These are phyloP conservation scores for Ganoderma sp. DNA, from an alignment of 1,284 basidiomycete genomes.

Conservation along the genomic window DNA sequence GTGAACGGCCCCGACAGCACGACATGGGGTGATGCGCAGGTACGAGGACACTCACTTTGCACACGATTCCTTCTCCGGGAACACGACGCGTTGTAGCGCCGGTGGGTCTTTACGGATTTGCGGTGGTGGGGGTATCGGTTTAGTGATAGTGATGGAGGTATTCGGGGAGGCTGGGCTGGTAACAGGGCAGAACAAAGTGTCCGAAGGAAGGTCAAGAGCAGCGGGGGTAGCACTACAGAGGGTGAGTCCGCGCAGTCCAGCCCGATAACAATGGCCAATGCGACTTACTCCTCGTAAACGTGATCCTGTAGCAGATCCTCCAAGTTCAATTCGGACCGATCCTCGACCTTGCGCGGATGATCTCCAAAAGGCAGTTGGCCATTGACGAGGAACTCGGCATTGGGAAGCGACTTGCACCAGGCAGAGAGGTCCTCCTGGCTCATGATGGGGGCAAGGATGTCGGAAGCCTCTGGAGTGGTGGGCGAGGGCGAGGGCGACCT, in stretches of 20 bases:
- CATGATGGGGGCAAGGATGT: slow-evolving; percentile 53
- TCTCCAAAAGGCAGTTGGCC: slow-evolving; percentile 34
- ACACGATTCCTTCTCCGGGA: slow-evolving; percentile 74
- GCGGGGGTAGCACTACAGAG: slow-evolving; percentile 25
- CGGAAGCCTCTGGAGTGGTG: slow-evolving; percentile 67
- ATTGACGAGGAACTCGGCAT: slow-evolving; percentile 45
- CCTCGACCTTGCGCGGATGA: slow-evolving; percentile 43
- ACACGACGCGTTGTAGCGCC: slow-evolving; percentile 61
- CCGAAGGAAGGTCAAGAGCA: slow-evolving; percentile 18
- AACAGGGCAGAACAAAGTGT: slow-evolving; percentile 30
- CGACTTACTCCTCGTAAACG: slow-evolving; percentile 72
- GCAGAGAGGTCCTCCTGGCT: slow-evolving; percentile 61
- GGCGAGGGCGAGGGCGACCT: slow-evolving; percentile 75
- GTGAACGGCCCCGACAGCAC: background rate
- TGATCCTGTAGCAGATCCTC: slow-evolving; percentile 75
- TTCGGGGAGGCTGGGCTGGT: slow-evolving; percentile 25
- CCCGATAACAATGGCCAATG: slow-evolving; percentile 20
- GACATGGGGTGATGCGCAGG: background rate
- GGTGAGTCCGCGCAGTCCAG: slow-evolving; percentile 28
- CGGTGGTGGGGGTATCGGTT: slow-evolving; percentile 62
- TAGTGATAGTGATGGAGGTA: slow-evolving; percentile 44
- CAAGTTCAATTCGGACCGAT: slow-evolving; percentile 60
- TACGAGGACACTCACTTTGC: slow-evolving; percentile 59
- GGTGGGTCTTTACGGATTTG: slow-evolving; percentile 58
- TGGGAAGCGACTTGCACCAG: slow-evolving; percentile 60